Conservation (phyloP, 2,329 filamentous ascomycete species). For the Xylariaceae sp. region DNA sequence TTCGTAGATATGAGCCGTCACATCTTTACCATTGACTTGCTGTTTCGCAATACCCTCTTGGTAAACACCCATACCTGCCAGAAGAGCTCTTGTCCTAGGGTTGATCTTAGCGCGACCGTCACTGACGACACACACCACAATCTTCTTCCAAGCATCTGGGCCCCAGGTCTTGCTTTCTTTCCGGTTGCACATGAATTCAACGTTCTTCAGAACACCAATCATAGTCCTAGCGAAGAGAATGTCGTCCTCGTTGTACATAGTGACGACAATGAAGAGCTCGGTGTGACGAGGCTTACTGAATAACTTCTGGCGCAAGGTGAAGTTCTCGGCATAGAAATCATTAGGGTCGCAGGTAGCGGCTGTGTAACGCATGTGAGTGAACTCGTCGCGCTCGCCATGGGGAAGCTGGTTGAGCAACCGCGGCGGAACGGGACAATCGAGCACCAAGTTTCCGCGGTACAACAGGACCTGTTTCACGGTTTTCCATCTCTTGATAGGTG, state of each 20-base stretch:
- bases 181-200: slow-evolving; percentile 91
- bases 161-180: slow-evolving; percentile 94
- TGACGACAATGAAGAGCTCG: slow-evolving; percentile 93
- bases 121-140: slow-evolving; percentile 94
- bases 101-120: slow-evolving; percentile 94
- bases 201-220: slow-evolving; percentile 98
- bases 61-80: slow-evolving; percentile 93
- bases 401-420: slow-evolving; percentile 81
- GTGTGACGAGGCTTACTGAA: slow-evolving; percentile 81
- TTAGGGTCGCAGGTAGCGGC: slow-evolving; percentile 98
- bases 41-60: slow-evolving; percentile 99
- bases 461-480: slow-evolving; percentile 98
- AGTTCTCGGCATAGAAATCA: slow-evolving; percentile 83
- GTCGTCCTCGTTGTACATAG: slow-evolving; percentile 99
- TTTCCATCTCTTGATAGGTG: slow-evolving; percentile 83
- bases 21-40: slow-evolving; percentile 92
- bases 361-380: slow-evolving; percentile 94
- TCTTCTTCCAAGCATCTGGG: slow-evolving; percentile 97
- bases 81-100: slow-evolving; percentile 77
- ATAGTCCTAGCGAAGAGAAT: slow-evolving; percentile 95
- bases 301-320: slow-evolving; percentile 89
- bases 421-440: slow-evolving; percentile 93
- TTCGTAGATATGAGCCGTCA: slow-evolving; percentile 96
- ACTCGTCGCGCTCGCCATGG: slow-evolving; percentile 88
- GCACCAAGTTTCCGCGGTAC: slow-evolving; percentile 92